Evolutionary conservation across 1,284 basidiomycete species (phyloP).

Genomic region (Taiwanofungus camphoratus): DNA sequence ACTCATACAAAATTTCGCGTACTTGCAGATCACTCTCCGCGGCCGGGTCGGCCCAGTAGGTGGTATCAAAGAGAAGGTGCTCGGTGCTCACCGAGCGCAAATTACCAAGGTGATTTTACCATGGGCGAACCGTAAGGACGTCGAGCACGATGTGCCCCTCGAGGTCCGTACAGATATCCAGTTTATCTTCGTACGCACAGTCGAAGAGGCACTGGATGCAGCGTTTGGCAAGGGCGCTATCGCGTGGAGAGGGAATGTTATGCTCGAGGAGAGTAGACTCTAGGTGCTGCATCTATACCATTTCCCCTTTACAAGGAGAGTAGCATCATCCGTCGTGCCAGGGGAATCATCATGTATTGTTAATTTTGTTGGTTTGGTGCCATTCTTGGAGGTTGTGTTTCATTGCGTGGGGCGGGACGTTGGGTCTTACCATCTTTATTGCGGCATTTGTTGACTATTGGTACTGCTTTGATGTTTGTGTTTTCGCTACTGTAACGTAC

Average conservation of each 20-base stretch:
- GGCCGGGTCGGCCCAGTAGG: conserved; percentile 79
- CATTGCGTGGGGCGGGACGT: not conserved
- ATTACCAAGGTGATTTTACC: conserved; percentile 81
- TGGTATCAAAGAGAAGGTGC: conserved; percentile 78
- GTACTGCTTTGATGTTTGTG: too few relatives aligned
- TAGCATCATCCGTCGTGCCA: too few relatives aligned
- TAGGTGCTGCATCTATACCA: too few relatives aligned
- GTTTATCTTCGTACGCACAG: conserved; percentile 74
- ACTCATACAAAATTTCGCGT: conserved; percentile 6
- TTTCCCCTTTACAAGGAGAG: too few relatives aligned
- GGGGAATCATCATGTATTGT: too few relatives aligned
- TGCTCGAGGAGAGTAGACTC: conserved; percentile 52
- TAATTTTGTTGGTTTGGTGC: not conserved
- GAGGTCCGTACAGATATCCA: conserved; percentile 70
- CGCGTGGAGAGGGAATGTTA: conserved; percentile 47
- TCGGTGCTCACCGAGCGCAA: conserved; percentile 81
- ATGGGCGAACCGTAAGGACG: conserved; percentile 77
- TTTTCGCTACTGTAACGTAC: too few relatives aligned
- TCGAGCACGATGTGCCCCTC: conserved; percentile 74
- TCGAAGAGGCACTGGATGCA: conserved; percentile 75
- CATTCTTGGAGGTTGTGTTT: not conserved
- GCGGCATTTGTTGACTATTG: not conserved
- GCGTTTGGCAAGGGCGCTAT: conserved; percentile 69
- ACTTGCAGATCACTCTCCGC: conserved; percentile 61
- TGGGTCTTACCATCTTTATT: not conserved